Base-by-base conservation (phyloP, 345 rosid genomes). In the Isatis tinctoria region DNA sequence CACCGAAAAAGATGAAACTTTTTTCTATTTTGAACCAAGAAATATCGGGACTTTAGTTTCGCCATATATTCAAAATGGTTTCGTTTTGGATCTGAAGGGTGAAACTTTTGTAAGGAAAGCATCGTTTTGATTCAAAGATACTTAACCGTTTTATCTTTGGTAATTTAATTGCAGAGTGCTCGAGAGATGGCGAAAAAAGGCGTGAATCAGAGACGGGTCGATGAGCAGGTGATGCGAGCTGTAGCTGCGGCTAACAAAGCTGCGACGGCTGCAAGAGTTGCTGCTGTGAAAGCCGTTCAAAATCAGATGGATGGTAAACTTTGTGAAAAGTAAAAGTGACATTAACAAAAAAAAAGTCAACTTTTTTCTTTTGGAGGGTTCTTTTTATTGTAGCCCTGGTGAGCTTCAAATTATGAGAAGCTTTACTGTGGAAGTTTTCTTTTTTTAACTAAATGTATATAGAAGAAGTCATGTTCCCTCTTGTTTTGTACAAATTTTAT, bases 191-290 rank as follows among this genome's bases (percentile, higher is more conserved):
- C 90, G 1, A 87, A 76, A 44, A 84, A 78, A 48, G 88, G 92
- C 5, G 76, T 88, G 36, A 83, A 79, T 39, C 76, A 81, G 18
- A 73, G 81, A 32, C 81, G 86, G 45, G 88, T 86, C 52, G 97
- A 91, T 71, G 97, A 88, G 41, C 85, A 82, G 64, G 97, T 92
- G 78, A 83, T 75, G 74, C 87, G 81, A 65, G 84, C 91, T 1
- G 90, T 85, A 62, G 73, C 74, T 22, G 92, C 88, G 2, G 99
- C 99, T n/a, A 95, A 90, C 65, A 82, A 88, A 64, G 97, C 97
- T 1, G 97, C 97, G 9, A 86, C 96, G 9, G 99, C 99, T 3
- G 97, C 97, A 0, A 84, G 99, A 85, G 97, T 92, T 60, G 97
- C 97, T 6, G 95, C 97, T 4, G 86, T 94, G 59, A 90, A 87